Evolutionary conservation across 768 basidiomycete species (phyloP), one percentile per base, ranked within the genome.

Genomic region (Russula ochroleuca): DNA sequence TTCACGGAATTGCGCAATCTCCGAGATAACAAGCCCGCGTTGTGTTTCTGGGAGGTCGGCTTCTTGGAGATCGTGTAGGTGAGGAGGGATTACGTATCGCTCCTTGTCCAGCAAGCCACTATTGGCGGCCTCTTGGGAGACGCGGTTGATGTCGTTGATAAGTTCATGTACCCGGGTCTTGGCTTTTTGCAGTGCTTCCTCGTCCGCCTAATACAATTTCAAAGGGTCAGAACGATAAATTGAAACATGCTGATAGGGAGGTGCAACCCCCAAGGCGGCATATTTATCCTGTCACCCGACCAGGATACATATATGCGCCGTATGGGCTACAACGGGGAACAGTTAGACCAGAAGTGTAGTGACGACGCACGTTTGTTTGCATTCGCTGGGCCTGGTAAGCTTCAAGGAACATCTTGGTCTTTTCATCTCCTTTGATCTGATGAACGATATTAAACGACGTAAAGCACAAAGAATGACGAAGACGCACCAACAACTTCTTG

Each of bases 371-470:
- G 73, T 92, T 90, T 8, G 87, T 91, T 62, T 82, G 75, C 80
- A 92, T 90, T 67, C 90, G 83, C 69, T 88, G 85, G 19, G 86
- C 79, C 57, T 85, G 81, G 73, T 92, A 97, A 38, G 90, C 88
- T 68, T 98, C 94, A 64, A 98, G 75, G 69, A 95, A 92, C 10
- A 83, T 80, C 56, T 86, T 86, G 0, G 94, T 97, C 77, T 97
- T 97, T 76, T 97, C 94, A 73, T 99, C 97, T 62, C 92, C 94
- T 78, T 96, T 98, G 66, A 98, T 86, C 89, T 93, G 71, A n/a
- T 57, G 48, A 73, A 77, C 79, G 79, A 77, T 71, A 70, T 76
- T 69, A n/a, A 17, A 52, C 8, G 66, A 28, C 28, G 47, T 9
- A 33, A 19, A 40, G 21, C 41, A 9, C 1, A 15, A 48, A 61